Conservation (phyloP, 2,329 filamentous ascomycete genomes). For the Daldinia eschscholtzii region DNA sequence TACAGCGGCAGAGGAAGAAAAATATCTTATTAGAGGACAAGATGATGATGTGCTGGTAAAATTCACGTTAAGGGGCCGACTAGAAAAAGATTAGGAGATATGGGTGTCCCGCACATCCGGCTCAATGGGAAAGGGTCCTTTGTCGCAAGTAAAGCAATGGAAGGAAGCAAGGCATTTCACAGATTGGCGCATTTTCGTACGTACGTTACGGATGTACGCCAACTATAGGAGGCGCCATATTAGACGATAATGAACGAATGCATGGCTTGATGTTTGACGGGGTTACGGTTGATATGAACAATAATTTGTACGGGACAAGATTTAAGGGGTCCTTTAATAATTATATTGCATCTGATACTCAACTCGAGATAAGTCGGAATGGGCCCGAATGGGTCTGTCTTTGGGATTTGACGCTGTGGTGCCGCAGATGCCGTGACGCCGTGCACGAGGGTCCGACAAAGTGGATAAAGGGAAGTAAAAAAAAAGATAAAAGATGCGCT, state of each 20-base stretch:
- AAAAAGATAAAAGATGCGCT: not conserved
- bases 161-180: slow-evolving; percentile 23
- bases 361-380: slow-evolving; percentile 8
- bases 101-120: slow-evolving; percentile 31
- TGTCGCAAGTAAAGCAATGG: slow-evolving; percentile 30
- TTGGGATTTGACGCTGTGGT: slow-evolving; percentile 3
- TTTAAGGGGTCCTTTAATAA: slow-evolving; percentile 9
- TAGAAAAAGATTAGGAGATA: slow-evolving; percentile 26
- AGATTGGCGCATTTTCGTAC: slow-evolving; percentile 20
- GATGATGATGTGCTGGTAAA: slow-evolving; percentile 18
- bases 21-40: slow-evolving; percentile 23
- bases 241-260: slow-evolving; percentile 2
- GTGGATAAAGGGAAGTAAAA: slow-evolving; percentile 6
- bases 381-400: slow-evolving; percentile 8
- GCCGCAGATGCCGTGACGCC: not conserved
- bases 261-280: not conserved
- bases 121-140: slow-evolving; percentile 31
- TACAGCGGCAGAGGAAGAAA: slow-evolving; percentile 36
- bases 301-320: not conserved
- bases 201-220: not conserved
- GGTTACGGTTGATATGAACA: not conserved
- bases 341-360: slow-evolving; percentile 3
- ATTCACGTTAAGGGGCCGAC: slow-evolving; percentile 24
- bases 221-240: slow-evolving; percentile 1
- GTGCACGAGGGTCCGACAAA: slow-evolving; percentile 22